A percentile compares a stretch with the other conserved stretches of the same genome.
Conservation (phyloP, 768 basidiomycete species). For the Amanita molliuscula region DNA sequence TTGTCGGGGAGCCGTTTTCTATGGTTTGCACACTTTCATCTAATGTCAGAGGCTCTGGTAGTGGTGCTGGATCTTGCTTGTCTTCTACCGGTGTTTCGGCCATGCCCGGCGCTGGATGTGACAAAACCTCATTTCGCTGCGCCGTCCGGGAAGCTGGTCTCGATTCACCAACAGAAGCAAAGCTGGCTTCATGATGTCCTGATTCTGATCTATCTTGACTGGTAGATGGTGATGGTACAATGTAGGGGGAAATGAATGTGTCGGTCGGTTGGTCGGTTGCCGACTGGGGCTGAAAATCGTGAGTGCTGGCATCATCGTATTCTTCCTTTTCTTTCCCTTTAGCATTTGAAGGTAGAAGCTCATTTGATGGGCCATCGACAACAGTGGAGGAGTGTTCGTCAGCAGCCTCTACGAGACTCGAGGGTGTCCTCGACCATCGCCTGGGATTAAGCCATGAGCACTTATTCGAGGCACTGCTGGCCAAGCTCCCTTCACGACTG, state of each 20-base stretch:
- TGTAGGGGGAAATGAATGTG: neutral
- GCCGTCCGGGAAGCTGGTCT: neutral
- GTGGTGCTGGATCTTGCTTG: neutral
- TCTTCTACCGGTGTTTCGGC: conserved; percentile 6
- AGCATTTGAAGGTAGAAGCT: conserved; percentile 1
- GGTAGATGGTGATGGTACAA: neutral
- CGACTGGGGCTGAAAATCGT: conserved; percentile 1
- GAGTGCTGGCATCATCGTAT: neutral
- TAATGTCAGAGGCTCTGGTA: neutral
- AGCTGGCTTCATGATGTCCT: neutral
- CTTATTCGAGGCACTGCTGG: conserved; percentile 8
- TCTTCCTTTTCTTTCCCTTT: conserved; percentile 24
- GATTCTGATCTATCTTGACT: neutral
- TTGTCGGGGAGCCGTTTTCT: neutral
- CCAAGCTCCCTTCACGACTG: conserved; percentile 3
- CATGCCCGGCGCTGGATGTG: neutral
- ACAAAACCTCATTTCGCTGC: neutral
- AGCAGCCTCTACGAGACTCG: conserved; percentile 9
- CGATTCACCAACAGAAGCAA: neutral
- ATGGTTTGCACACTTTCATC: neutral
- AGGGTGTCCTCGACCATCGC: conserved; percentile 22
- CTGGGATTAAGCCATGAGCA: conserved; percentile 18
- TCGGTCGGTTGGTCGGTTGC: conserved; percentile 6
- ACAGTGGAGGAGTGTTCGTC: neutral
- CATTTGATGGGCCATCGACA: neutral